Evolutionary conservation across 1,284 basidiomycete species (phyloP), one percentile per base, ranked within the genome.

Genomic region (Trametes sp.): DNA sequence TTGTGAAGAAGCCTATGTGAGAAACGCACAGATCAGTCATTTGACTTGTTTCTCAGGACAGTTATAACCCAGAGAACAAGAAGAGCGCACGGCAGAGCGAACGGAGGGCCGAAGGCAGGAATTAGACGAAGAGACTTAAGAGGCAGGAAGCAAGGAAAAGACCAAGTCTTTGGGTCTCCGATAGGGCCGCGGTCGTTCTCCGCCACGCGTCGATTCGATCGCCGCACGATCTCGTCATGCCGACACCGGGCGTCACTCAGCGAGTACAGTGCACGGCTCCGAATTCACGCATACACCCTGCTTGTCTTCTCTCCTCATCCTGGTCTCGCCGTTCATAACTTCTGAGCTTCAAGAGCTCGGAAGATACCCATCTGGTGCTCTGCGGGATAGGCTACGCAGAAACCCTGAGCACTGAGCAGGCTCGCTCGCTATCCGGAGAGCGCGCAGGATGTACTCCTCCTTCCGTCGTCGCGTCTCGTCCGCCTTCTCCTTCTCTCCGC

Each of bases 391-490:
- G 33, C 29, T 53, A 55, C 56, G 49, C 46, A 23, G 49, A 19
- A n/a, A 13, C 23, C 19, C 16, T 13, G 2, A 45, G 19, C 24
- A 13, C 10, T 44, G 31, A 53, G 45, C 41, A 58, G 54, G 60
- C 44, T 31, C 29, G n/a, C n/a, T n/a, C n/a, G n/a, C 36, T 31
- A 52, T 31, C 31, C 24, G 53, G 57, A 57, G 63, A 52, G 61
- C 61, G 55, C 51, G 58, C 63, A 65, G 41, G 52, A 84, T 86
- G 84, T 80, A 83, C 70, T 75, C 78, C 54, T 74, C 78, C 35
- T 65, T 84, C 57, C 80, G 78, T 61, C 80, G 81, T 59, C 79
- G 80, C 50, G 68, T 82, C 50, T 68, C 77, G 26, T 72, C 78
- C 59, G 67, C 65, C 62, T 73, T 68, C 66, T 78, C 67, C 67